Base-by-base conservation (phyloP, 352 stramenopile species). In the Albugo candida region DNA sequence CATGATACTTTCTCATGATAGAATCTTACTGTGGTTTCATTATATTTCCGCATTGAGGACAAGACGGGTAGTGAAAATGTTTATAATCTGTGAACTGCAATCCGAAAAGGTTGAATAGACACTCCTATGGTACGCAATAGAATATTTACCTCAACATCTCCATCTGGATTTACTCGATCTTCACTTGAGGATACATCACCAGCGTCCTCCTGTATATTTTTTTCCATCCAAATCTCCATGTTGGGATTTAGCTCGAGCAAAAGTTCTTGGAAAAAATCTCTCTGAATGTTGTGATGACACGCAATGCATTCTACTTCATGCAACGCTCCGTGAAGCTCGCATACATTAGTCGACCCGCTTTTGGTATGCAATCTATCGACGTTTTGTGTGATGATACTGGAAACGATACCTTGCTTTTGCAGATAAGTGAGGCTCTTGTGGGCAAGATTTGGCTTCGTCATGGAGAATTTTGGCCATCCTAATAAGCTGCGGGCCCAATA, bases 331-430 rank as follows among this genome's bases (percentile, higher is more conserved):
- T 99, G 93, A 36, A 99, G 70, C 60, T 97, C 86, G 6, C 97
- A 65, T 18, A 97, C 85, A 36, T 88, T 67, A 18, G 61, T 51
- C 5, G 75, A 80, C 10, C 92, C 94, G 19, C 83, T 93, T 53
- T 82, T 84, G 12, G 77, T 64, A 67, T 98, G 94, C 45, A 98
- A 64, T 0, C 67, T 65, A 61, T 99, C 94, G n/a, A 99, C 93
- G 59, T 99, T 99, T 65, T 98, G 94, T 12, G 94, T 98, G 34
- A 98, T 68, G 17, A 97, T 74, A 38, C 70, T 63, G 0, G 61
- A 64, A 20, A 85, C 51, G 1, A 68, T 51, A 0, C 52, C 55
- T 12, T 40, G 42, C 13, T 55, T 62, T 54, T 89, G 77, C 18
- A 98, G 61, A 19, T 53, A 46, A 1, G 93, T 79, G 10, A 98